Base-by-base conservation (phyloP, 2,329 filamentous ascomycete species). In the Fusarium chlamydosporum region DNA sequence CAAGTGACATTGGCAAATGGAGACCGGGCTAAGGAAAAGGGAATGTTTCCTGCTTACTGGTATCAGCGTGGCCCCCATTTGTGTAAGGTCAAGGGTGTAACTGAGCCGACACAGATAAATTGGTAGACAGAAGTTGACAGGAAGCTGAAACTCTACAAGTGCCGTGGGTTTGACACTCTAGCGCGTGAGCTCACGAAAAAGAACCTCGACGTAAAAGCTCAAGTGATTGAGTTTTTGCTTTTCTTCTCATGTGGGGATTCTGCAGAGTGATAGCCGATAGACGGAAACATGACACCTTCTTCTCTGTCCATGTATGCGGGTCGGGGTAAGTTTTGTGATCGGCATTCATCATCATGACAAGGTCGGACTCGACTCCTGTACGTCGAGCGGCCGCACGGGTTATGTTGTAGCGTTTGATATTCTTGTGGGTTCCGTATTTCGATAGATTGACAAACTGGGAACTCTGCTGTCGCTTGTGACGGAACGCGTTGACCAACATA, bases 271-370 rank as follows among this genome's bases (percentile, higher is more conserved):
- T 35, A 35, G 31, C 43, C 37, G 51, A 50, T 31, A n/a, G n/a
- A 34, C 47, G 52, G 47, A 47, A 54, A 13, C 47, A 43, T 51
- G 43, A 62, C 34, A 47, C 40, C 7, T 29, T n/a, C 35, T 54
- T n/a, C 48, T 47, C 27, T 52, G 58, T 16, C 43, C n/a, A 51
- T 35, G 16, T 57, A 20, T 55, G 53, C 47, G 15, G 53, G 38
- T 56, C 54, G 42, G 59, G 64, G 50, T 58, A 50, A 48, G 38
- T 27, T 58, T n/a, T 61, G 31, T 40, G 66, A 69, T 68, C 66
- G 48, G 13, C 65, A 55, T 31, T 33, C 42, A 52, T 65, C 65
- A 50, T 47, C 34, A 27, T 51, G 47, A 38, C 23, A 38, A 18
- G 34, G 23, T 26, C 33, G 23, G 37, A 35, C 10, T 18, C 23